Percentiles rank a stretch among this genome's conserved stretches.
Conservation (phyloP, 768 basidiomycete species). For the Podaxis sp. region DNA sequence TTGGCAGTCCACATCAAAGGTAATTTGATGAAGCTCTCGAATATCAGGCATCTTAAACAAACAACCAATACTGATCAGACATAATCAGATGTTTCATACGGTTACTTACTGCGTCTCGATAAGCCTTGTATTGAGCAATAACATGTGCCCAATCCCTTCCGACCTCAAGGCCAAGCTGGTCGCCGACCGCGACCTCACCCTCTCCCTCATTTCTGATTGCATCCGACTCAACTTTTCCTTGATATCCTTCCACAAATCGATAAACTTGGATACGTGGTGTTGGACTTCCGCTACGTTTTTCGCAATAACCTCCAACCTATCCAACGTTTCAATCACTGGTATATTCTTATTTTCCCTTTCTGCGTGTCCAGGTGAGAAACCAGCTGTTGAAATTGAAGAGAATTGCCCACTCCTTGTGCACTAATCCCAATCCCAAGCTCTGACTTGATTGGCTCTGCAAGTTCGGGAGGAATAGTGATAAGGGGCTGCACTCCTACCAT, state of each 20-base stretch:
- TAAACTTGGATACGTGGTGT: background rate
- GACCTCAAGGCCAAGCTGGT: background rate
- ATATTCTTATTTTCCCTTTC: background rate
- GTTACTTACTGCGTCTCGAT: background rate
- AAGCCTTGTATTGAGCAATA: background rate
- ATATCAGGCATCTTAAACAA: background rate
- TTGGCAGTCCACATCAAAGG: background rate
- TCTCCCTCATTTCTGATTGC: background rate
- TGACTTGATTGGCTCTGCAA: background rate
- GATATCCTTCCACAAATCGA: background rate
- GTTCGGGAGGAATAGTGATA: background rate
- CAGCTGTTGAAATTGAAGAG: background rate
- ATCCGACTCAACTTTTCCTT: background rate
- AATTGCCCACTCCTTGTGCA: background rate
- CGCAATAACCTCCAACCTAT: background rate
- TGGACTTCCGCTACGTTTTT: background rate
- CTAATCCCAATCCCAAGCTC: background rate
- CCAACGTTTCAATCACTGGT: background rate
- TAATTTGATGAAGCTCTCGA: background rate
- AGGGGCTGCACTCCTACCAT: background rate
- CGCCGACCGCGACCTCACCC: background rate
- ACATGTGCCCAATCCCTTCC: background rate
- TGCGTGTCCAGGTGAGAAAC: background rate
- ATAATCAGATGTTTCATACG: no score
- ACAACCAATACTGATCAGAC: background rate